Conservation (phyloP, 331 rosid species). For the Quercus tomentella region DNA sequence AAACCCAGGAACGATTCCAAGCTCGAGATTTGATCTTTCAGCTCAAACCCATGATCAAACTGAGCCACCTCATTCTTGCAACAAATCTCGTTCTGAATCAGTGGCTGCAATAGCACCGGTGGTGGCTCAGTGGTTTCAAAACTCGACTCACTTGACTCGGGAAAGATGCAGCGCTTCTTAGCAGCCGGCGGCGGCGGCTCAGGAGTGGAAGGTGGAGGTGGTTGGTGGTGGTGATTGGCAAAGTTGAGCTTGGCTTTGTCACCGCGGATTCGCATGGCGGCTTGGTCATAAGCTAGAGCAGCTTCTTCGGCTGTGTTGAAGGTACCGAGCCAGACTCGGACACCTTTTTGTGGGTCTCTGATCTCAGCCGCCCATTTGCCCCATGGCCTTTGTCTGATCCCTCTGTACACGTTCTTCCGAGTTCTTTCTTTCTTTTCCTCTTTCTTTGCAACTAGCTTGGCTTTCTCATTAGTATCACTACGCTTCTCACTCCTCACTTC, state of each 20-base stretch:
- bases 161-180: conserved; percentile 40
- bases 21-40: conserved; percentile 48
- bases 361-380: conserved; percentile 83
- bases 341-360: conserved; percentile 88
- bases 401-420: conserved; percentile 80
- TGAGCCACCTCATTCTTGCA: neutral
- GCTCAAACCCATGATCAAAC: conserved; percentile 20
- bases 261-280: conserved; percentile 87
- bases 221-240: neutral
- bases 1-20: conserved; percentile 67
- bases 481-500: conserved; percentile 15
- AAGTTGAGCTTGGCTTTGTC: conserved; percentile 95
- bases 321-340: conserved; percentile 97
- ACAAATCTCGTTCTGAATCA: neutral
- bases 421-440: neutral
- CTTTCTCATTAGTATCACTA: neutral
- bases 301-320: conserved; percentile 84
- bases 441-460: conserved; percentile 10
- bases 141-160: conserved; percentile 2
- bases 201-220: neutral
- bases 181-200: conserved; percentile 19
- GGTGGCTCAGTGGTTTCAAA: neutral
- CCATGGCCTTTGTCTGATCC: conserved; percentile 83
- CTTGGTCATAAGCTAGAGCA: conserved; percentile 76
- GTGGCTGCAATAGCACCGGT: neutral